Evolutionary conservation across 163 green algal genomes (phyloP), one percentile per base, ranked within the genome.

Genomic region (Scenedesmus sp.): DNA sequence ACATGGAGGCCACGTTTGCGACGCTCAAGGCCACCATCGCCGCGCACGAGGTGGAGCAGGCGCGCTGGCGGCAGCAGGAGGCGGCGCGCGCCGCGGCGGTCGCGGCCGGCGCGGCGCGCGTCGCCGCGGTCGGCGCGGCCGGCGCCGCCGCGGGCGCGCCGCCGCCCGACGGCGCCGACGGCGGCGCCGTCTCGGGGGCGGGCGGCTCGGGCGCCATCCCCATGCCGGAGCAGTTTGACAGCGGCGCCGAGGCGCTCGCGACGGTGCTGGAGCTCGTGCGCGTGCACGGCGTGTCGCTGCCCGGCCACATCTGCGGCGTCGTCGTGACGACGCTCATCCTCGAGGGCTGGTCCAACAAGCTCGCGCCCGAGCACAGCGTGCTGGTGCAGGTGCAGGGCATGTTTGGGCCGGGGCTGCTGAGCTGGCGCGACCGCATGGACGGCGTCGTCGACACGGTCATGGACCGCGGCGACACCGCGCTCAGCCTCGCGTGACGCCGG

Each of bases 251-350:
- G 24, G 85, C 84, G 15, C 82, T 92, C 42, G 56, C 80, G 6
- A 60, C 84, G 9, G 83, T 92, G 39, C 70, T 92, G 62, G 86
- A 92, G 78, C 70, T 90, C n/a, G 81, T 92, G 2, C 65, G 88
- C 10, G 62, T 79, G 64, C 75, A 92, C 70, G 60, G 90, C 33
- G 86, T 91, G 70, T 91, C 88, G 48, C 84, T 99, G 62, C 89
- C 93, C 22, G 94, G 95, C 33, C 84, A 96, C 36, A 93, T 99
- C 31, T 95, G 88, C 53, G 92, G 93, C 6, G 94, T 98, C 29
- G 90, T 99, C 53, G 93, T 98, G 60, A 98, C 95, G 10, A 98
- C 92, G 24, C 83, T 98, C 73, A 94, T 99, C 51, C 85, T 99
- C 34, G 96, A 99, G 81, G 95, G 96, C 39, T 98, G 97, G 94